Evolutionary conservation across 2,329 filamentous ascomycete genomes (phyloP).

Genomic region (Paecilomyces sp.): DNA sequence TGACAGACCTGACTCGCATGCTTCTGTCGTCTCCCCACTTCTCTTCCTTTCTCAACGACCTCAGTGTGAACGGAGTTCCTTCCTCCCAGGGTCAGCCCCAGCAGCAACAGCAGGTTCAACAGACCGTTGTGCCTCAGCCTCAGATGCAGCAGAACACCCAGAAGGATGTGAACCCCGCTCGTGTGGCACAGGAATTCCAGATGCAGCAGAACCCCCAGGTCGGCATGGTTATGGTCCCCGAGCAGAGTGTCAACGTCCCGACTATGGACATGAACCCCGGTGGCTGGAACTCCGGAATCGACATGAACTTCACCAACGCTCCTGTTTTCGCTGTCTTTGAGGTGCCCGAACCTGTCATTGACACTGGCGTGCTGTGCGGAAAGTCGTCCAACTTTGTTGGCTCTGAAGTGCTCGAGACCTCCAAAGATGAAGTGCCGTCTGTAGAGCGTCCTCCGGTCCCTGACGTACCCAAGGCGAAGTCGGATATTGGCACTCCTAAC

Average conservation of each 20-base stretch:
- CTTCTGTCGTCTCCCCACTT: constrained; percentile 76
- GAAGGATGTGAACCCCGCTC: constrained; percentile 62
- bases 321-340: constrained; percentile 62
- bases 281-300: constrained; percentile 40
- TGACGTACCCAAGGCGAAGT: constrained; percentile 9
- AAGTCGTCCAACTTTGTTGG: constrained; percentile 56
- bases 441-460: constrained; percentile 33
- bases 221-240: constrained; percentile 76
- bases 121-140: constrained; percentile 32
- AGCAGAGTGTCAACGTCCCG: constrained; percentile 68
- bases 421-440: constrained; percentile 44
- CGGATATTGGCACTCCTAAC: constrained; percentile 15
- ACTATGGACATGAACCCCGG: constrained; percentile 53
- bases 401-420: constrained; percentile 29
- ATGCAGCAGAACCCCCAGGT: constrained; percentile 58
- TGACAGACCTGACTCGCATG: constrained; percentile 72
- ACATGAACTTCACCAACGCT: constrained; percentile 37
- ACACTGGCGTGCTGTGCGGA: constrained; percentile 58
- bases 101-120: constrained; percentile 30
- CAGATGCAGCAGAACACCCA: constrained; percentile 45
- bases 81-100: constrained; percentile 23
- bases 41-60: constrained; percentile 67
- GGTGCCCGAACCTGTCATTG: constrained; percentile 58
- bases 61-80: constrained; percentile 53
- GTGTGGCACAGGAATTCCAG: constrained; percentile 45